Evolutionary conservation across 371 early-diverging fungal species (phyloP).

Genomic region (Mortierella sp.): DNA sequence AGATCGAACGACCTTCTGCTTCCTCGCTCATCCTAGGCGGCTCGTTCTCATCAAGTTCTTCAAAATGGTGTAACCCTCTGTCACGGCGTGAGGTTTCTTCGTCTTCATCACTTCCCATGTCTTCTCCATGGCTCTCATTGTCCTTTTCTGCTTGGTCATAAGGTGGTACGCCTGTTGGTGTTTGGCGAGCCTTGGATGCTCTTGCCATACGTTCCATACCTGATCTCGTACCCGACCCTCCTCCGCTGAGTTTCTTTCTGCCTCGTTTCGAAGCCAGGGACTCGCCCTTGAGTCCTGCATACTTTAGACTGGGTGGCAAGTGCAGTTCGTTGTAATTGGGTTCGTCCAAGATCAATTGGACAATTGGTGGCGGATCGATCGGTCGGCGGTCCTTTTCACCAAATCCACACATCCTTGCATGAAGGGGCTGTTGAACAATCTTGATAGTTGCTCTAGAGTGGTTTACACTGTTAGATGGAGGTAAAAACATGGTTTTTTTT

Average conservation of each 20-base stretch:
- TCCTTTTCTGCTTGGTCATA: neutral
- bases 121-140: neutral
- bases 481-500: too few relatives aligned
- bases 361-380: conserved; percentile 78
- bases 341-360: conserved; percentile 55
- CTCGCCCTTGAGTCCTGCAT: neutral
- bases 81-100: neutral
- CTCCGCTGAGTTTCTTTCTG: conserved; percentile 6
- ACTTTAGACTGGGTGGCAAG: conserved; percentile 6
- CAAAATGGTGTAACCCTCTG: neutral
- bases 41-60: neutral
- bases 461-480: neutral
- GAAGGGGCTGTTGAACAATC: conserved; percentile 73
- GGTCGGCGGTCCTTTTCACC: conserved; percentile 79
- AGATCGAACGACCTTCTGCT: too few relatives aligned
- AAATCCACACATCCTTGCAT: conserved; percentile 76
- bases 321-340: conserved; percentile 16
- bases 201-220: neutral
- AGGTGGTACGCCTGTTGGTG: neutral
- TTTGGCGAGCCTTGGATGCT: neutral
- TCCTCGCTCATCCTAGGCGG: conserved; percentile 1
- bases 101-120: neutral
- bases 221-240: neutral
- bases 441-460: conserved; percentile 6
- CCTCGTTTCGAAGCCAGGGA: neutral